These are phyloP conservation scores for Yamadazyma friedrichii DNA, from an alignment of 1,139 yeast species.

Conservation along the genomic window DNA sequence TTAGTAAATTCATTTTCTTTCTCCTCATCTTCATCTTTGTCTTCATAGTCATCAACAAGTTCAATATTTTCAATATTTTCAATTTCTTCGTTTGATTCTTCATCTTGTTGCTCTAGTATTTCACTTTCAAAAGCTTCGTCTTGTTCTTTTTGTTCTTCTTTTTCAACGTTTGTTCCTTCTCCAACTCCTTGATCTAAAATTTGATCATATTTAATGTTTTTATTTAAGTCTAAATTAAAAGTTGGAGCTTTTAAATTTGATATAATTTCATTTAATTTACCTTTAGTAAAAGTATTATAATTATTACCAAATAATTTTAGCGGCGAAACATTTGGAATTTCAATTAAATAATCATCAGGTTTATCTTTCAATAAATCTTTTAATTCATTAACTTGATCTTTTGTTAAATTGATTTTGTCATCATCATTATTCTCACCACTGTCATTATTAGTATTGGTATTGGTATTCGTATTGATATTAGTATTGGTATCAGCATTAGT, in stretches of 20 bases:
- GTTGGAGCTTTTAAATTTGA: conserved; percentile 24
- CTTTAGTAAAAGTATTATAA: conserved; percentile 45
- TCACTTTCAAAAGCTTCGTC: not conserved
- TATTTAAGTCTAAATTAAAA: conserved; percentile 21
- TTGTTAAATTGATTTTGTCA: conserved; percentile 15
- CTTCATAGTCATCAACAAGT: not conserved
- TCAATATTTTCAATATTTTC: not conserved
- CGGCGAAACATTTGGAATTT: conserved; percentile 31
- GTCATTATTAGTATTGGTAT: conserved; percentile 1
- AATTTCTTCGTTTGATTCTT: not conserved
- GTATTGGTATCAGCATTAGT: conserved; percentile 17
- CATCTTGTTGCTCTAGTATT: not conserved
- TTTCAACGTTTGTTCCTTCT: not conserved
- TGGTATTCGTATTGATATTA: not conserved
- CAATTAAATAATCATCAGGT: conserved; percentile 14
- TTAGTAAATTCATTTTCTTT: conserved; percentile 1
- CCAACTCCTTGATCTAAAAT: conserved; percentile 4
- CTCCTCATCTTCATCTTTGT: not conserved
- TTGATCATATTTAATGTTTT: conserved; percentile 23
- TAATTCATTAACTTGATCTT: conserved; percentile 23
- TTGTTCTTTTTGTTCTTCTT: not conserved
- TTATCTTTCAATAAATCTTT: conserved; percentile 21
- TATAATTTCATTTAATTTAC: conserved; percentile 32
- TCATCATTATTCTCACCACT: not conserved
- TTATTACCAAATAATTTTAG: conserved; percentile 38